Base-by-base conservation (phyloP, 257 asterid genomes). In the Solanum chmielewskii region DNA sequence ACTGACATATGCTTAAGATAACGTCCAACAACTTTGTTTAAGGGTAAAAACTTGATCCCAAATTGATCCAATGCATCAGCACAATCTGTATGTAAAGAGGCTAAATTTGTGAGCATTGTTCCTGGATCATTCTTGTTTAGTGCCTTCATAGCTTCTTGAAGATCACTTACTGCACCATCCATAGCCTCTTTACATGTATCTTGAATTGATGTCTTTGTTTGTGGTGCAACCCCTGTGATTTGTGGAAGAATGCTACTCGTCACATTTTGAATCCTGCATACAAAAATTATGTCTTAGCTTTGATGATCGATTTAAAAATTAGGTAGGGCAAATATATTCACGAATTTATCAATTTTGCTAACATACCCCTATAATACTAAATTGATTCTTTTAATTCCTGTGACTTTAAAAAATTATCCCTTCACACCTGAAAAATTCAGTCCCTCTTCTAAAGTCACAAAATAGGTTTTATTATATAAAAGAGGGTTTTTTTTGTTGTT, bases 1-100 rank as follows among this genome's bases (percentile, higher is more conserved):
- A 89, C 71, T 13, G 42, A 45, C 68, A 80, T 80, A 47, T 12
- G 33, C 3, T 80, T 47, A 47, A 47, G 7, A 16, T 80, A 80
- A 5, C 42, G 68, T 5, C 42, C 42, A 47, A 47, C 84, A 80
- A 80, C 84, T 80, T 80, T 29, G 18, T 7, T 80, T 1, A 80
- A 10, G 6, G 84, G 68, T 41, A 47, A 80, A 47, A 47, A 45
- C 2, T 60, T 47, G 3, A 86, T 76, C 11, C 82, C 88, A 73
- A 85, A 85, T 85, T 87, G 87, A 9, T 25, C 62, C 6, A 89
- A 77, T 11, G 87, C 91, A 60, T 89, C 91, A 35, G 86, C 62
- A 70, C 91, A 89, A 44, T 85, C 88, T 2, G 85, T 59, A 11
- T 74, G 39, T 1, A 85, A 37, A 4, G 87, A 39, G 3, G 88